Evolutionary conservation across 805 yeast species (phyloP).

Genomic region (Grigorovia humatica): DNA sequence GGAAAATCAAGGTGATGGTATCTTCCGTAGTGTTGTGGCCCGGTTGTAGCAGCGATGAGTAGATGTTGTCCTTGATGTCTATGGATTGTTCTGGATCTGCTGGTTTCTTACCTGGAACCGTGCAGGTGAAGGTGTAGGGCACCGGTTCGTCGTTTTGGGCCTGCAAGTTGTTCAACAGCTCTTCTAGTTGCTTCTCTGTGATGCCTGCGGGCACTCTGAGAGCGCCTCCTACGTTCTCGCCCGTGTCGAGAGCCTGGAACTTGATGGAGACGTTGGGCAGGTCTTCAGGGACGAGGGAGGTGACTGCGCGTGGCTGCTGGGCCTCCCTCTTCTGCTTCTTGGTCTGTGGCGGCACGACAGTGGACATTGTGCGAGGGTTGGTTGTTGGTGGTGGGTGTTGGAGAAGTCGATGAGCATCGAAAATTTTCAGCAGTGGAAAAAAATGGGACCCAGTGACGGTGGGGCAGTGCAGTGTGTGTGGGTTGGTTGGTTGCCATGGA

Average conservation of each 20-base stretch:
- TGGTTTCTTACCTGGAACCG: constrained; percentile 34
- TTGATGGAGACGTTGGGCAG: constrained; percentile 79
- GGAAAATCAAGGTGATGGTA: constrained; percentile 76
- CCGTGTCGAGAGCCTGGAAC: constrained; percentile 90
- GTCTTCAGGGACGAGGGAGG: constrained; percentile 54
- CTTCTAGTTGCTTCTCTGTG: constrained; percentile 77
- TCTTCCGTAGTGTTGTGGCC: constrained; percentile 87
- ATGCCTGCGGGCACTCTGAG: constrained; percentile 87
- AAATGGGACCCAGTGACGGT: neutral
- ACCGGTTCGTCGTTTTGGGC: constrained; percentile 70
- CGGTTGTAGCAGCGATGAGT: constrained; percentile 74
- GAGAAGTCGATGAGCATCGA: neutral
- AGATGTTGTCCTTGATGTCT: constrained; percentile 71
- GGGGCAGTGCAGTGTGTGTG: neutral
- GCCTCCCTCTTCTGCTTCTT: constrained; percentile 79
- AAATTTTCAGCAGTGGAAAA: neutral
- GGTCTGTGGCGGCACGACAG: constrained; percentile 86
- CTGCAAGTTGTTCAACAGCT: constrained; percentile 69
- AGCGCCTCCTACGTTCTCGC: constrained; percentile 74
- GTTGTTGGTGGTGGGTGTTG: neutral
- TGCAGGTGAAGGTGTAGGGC: constrained; percentile 77
- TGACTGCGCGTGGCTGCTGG: constrained; percentile 69
- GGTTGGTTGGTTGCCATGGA: neutral
- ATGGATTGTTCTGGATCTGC: constrained; percentile 33
- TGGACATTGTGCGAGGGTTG: constrained; percentile 58